These are phyloP conservation scores for Arthrobotrys sinensis DNA, from an alignment of 2,329 filamentous ascomycete species.

Conservation along the genomic window DNA sequence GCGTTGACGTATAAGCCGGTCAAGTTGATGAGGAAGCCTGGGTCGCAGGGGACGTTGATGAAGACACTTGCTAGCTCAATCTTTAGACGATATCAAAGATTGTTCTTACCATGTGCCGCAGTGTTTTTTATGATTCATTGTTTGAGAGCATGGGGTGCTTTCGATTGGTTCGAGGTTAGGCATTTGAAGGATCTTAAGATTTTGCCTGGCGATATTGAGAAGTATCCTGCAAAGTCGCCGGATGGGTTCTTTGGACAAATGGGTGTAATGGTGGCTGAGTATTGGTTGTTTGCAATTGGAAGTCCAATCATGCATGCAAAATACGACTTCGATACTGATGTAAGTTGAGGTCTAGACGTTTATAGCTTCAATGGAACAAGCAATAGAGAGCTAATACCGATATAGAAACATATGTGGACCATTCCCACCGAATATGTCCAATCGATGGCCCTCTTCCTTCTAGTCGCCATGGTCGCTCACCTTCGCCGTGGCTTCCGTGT, in stretches of 20 bases:
- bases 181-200: slow-evolving; percentile 24
- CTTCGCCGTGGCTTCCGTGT: slow-evolving; percentile 69
- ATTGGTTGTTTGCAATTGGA: slow-evolving; percentile 32
- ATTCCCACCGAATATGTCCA: slow-evolving; percentile 76
- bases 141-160: slow-evolving; percentile 35
- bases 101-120: slow-evolving; percentile 70
- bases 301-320: slow-evolving; percentile 25
- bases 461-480: slow-evolving; percentile 71
- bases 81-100: slow-evolving; percentile 70
- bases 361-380: neutral
- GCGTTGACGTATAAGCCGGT: slow-evolving; percentile 58
- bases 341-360: neutral
- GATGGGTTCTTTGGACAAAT: slow-evolving; percentile 51
- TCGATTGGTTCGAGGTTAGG: slow-evolving; percentile 51
- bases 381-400: slow-evolving; percentile 65
- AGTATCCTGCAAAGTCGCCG: slow-evolving; percentile 40
- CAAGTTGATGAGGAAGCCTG: slow-evolving; percentile 48
- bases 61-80: slow-evolving; percentile 69
- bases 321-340: slow-evolving; percentile 46
- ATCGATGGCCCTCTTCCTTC: slow-evolving; percentile 74
- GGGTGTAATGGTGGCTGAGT: slow-evolving; percentile 35
- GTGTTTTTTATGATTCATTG: slow-evolving; percentile 68
- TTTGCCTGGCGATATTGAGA: slow-evolving; percentile 43
- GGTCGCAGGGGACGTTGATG: slow-evolving; percentile 27
- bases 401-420: slow-evolving; percentile 76